Conservation (phyloP, 2,329 filamentous ascomycete species). For the Fusarium devonianum region DNA sequence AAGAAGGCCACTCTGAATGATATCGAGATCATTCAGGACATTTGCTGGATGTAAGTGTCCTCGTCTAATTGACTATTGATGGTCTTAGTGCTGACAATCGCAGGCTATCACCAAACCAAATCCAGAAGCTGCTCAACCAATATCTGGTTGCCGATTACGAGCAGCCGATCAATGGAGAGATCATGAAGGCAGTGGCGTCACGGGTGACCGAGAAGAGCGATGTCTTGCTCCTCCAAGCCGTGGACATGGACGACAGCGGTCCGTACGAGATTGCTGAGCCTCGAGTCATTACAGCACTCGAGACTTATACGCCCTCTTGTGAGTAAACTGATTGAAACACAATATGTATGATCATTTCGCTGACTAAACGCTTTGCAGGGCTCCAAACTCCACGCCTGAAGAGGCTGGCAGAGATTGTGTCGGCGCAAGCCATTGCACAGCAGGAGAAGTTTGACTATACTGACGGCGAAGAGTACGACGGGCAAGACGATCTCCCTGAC, state of each 20-base stretch:
- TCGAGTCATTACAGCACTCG: slow-evolving; percentile 90
- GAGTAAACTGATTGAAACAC: slow-evolving; percentile 49
- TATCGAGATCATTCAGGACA: slow-evolving; percentile 99
- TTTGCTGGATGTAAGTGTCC: slow-evolving; percentile 94
- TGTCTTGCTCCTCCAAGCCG: slow-evolving; percentile 88
- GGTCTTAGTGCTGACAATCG: slow-evolving; percentile 15
- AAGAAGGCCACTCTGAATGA: slow-evolving; percentile 99
- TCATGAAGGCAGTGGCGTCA: slow-evolving; percentile 99
- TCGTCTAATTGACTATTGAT: background rate
- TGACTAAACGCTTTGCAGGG: slow-evolving; percentile 64
- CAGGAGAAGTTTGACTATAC: slow-evolving; percentile 80
- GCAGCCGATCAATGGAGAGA: slow-evolving; percentile 98
- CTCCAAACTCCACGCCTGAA: slow-evolving; percentile 95
- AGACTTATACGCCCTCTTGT: slow-evolving; percentile 99
- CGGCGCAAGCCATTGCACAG: slow-evolving; percentile 93
- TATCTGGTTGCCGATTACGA: slow-evolving; percentile 99
- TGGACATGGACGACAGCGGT: slow-evolving; percentile 98
- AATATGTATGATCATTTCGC: slow-evolving; percentile 34
- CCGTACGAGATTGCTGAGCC: slow-evolving; percentile 99
- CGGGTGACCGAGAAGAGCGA: slow-evolving; percentile 98
- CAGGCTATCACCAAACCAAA: slow-evolving; percentile 97
- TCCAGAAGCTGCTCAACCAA: slow-evolving; percentile 98
- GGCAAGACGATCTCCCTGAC: slow-evolving; percentile 58
- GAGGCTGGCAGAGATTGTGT: slow-evolving; percentile 97
- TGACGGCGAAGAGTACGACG: slow-evolving; percentile 55